Evolutionary conservation across 225 moss, liverwort and hornwort genomes (phyloP).

Genomic region (Physcomitrium patens): DNA sequence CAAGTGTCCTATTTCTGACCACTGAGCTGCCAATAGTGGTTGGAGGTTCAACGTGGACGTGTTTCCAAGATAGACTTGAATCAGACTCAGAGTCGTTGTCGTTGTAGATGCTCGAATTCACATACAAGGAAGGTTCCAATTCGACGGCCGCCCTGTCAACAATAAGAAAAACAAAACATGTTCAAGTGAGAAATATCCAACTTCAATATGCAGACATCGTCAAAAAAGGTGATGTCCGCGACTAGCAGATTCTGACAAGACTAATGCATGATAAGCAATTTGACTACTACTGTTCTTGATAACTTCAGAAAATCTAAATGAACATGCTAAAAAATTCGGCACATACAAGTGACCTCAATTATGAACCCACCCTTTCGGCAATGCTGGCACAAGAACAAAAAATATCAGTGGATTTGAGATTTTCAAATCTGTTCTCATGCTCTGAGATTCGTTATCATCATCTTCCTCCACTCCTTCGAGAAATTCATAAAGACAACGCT

Average conservation of each 20-base stretch:
- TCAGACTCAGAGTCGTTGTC: conserved; percentile 25
- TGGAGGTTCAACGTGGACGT: conserved; percentile 35
- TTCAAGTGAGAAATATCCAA: background rate
- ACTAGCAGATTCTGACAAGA: background rate
- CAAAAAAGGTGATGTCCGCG: too few species aligned
- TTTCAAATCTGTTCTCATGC: background rate
- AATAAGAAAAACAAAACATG: background rate
- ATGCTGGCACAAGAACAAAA: conserved; percentile 78
- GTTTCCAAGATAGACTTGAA: conserved; percentile 46
- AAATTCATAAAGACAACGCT: conserved; percentile 48
- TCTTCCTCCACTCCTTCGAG: conserved; percentile 34
- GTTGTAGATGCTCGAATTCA: conserved; percentile 22
- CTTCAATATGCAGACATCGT: too few species aligned
- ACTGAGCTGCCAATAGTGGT: background rate
- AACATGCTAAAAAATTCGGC: conserved; percentile 1
- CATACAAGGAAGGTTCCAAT: conserved; percentile 76
- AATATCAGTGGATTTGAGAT: conserved; percentile 57
- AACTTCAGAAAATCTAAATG: background rate
- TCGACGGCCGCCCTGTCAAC: conserved; percentile 82
- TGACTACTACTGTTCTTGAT: too few species aligned
- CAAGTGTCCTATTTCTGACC: conserved; percentile 22
- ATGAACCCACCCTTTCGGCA: conserved; percentile 81
- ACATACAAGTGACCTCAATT: conserved; percentile 10
- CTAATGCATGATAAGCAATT: background rate
- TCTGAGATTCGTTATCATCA: conserved; percentile 18